Evolutionary conservation across 306 rosid genomes (phyloP).

Genomic region (Cajanus cajan): DNA sequence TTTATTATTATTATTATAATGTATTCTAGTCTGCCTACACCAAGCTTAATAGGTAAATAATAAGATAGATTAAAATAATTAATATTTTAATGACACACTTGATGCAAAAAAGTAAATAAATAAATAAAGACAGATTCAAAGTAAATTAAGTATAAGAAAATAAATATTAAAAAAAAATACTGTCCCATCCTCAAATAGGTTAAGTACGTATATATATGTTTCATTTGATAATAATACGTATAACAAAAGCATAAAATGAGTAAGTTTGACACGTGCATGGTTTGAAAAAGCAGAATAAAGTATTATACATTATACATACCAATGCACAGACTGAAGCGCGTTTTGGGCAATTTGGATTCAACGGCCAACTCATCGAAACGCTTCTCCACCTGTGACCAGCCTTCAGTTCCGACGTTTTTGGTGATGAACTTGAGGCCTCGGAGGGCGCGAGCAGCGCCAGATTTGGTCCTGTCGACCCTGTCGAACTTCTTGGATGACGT

Average conservation of each 20-base stretch:
- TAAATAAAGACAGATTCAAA: too few species aligned
- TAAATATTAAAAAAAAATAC: too few species aligned
- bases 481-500: constrained; percentile 62
- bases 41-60: background rate
- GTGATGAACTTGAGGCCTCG: constrained; percentile 79
- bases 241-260: too few species aligned
- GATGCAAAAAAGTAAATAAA: too few species aligned
- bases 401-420: constrained; percentile 61
- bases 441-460: constrained; percentile 81
- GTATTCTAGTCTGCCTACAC: background rate
- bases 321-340: constrained; percentile 70
- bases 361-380: constrained; percentile 58
- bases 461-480: constrained; percentile 55
- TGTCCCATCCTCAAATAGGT: too few species aligned
- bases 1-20: background rate
- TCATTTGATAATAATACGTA: too few species aligned
- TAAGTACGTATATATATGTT: too few species aligned
- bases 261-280: too few species aligned
- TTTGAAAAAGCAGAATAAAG: background rate
- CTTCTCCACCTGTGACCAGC: constrained; percentile 63
- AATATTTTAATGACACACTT: too few species aligned
- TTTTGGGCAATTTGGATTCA: constrained; percentile 62
- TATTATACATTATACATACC: constrained; percentile 38
- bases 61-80: too few species aligned
- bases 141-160: too few species aligned